Evolutionary conservation across 306 rosid genomes (phyloP), one percentile per base, ranked within the genome.

Genomic region (Quercus alba): DNA sequence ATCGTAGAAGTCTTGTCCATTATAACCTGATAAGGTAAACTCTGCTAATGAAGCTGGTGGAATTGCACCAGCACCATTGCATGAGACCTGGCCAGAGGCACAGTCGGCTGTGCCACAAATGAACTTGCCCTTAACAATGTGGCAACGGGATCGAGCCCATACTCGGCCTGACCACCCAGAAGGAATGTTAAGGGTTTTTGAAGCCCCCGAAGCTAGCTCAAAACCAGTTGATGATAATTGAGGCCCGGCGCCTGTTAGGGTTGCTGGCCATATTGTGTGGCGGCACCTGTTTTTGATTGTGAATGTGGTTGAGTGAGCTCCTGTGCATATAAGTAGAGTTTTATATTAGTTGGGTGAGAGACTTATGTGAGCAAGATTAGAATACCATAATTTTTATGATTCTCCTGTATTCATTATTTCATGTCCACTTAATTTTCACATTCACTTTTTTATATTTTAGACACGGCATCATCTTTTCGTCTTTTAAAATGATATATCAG

Each of bases 1-100:
- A 23, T 89, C 94, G 62, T 88, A 93, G 84, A 75, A 88, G 74
- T 93, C 94, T 62, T 85, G 90, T 58, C 91, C 92, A 0, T 83
- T 83, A 23, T 66, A 79, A 1, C 56, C 3, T 0, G 78, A 83
- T 0, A 89, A 54, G 2, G 92, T 87, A 5, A 93, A 77, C 70
- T 93, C 96, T 0, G 71, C 54, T 0, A 86, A 51, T 3, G 83
- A 79, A 2, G 91, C 92, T 0, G 96, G 97, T 4, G 91, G 92
- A n/a, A 35, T 14, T 18, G 59, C 90, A 0, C 92, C 92, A 0
- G 83, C 86, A 4, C 97, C 97, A 15, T 89, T 83, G 89, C 97
- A 90, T 0, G 1, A 9, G 2, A 90, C 84, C 66, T 87, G 87
- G 31, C 92, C 92, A 0, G 89, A 85, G 28, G 46, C 88, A 1